Conservation (phyloP, 495 filamentous ascomycete genomes). For the Margaritispora aquatica region DNA sequence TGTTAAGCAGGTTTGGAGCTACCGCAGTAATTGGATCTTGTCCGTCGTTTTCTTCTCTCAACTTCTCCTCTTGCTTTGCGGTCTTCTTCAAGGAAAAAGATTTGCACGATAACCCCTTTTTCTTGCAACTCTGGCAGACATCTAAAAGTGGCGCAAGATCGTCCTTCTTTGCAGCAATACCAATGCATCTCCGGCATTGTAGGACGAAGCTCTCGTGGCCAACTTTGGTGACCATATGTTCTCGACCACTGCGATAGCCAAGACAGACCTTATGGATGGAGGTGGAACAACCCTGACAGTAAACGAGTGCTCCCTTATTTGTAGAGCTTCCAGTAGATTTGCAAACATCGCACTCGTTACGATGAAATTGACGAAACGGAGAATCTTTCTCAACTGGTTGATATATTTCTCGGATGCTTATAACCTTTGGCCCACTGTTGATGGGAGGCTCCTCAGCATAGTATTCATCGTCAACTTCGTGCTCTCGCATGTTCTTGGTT, state of each 20-base stretch:
- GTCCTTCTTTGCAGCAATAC: slow-evolving; percentile 60
- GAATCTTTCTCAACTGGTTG: slow-evolving; percentile 43
- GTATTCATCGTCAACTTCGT: slow-evolving; percentile 50
- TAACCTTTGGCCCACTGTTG: slow-evolving; percentile 39
- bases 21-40: slow-evolving; percentile 68
- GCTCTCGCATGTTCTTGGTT: slow-evolving; percentile 57
- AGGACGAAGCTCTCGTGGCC: slow-evolving; percentile 70
- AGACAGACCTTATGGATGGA: slow-evolving; percentile 80
- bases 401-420: slow-evolving; percentile 66
- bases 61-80: slow-evolving; percentile 72
- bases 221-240: slow-evolving; percentile 94
- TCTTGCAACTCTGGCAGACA: slow-evolving; percentile 62
- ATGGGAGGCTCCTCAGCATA: slow-evolving; percentile 50
- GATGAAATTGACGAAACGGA: slow-evolving; percentile 62
- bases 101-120: slow-evolving; percentile 51
- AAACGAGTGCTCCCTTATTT: slow-evolving; percentile 58
- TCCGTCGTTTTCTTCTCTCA: slow-evolving; percentile 68
- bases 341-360: slow-evolving; percentile 69
- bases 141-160: slow-evolving; percentile 58
- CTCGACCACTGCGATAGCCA: slow-evolving; percentile 60
- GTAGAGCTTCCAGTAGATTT: slow-evolving; percentile 40
- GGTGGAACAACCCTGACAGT: slow-evolving; percentile 84
- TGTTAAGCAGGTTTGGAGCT: slow-evolving; percentile 60
- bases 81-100: slow-evolving; percentile 66
- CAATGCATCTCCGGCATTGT: slow-evolving; percentile 84